Evolutionary conservation across 805 yeast genomes (phyloP).

Genomic region (Wickerhamiella azymoides): DNA sequence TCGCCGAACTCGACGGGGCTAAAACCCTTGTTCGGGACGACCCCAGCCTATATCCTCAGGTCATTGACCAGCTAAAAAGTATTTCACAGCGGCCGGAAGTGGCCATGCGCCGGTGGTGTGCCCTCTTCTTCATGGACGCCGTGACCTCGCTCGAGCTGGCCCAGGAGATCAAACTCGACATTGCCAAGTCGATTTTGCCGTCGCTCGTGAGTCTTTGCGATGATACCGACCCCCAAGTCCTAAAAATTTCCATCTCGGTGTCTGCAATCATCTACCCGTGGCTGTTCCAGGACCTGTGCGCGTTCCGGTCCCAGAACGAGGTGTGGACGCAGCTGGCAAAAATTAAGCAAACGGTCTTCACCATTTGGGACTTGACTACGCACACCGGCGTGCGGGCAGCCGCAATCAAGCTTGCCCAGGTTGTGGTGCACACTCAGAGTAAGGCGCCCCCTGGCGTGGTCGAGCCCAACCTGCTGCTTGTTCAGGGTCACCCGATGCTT

Average conservation of each 20-base stretch:
- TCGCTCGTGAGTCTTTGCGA: conserved; percentile 19
- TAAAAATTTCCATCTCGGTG: conserved; percentile 29
- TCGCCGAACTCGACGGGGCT: conserved; percentile 28
- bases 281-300: conserved; percentile 32
- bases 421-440: conserved; percentile 38
- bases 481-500: conserved; percentile 49
- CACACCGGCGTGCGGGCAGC: conserved; percentile 44
- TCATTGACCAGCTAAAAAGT: conserved; percentile 27
- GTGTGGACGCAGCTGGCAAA: conserved; percentile 44
- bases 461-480: conserved; percentile 37
- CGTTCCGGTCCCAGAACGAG: conserved; percentile 27
- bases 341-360: conserved; percentile 46
- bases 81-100: conserved; percentile 25
- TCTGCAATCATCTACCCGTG: conserved; percentile 34
- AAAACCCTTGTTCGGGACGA: conserved; percentile 24
- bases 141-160: conserved; percentile 22
- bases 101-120: conserved; percentile 26
- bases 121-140: conserved; percentile 27
- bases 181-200: conserved; percentile 22
- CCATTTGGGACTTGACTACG: conserved; percentile 35
- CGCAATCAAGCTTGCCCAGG: conserved; percentile 57
- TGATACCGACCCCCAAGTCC: conserved; percentile 19
- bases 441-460: conserved; percentile 14
- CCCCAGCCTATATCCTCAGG: conserved; percentile 26
- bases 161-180: conserved; percentile 14